These are phyloP conservation scores for Coleophoma cylindrospora DNA, from an alignment of 2,329 filamentous ascomycete genomes.

Conservation along the genomic window DNA sequence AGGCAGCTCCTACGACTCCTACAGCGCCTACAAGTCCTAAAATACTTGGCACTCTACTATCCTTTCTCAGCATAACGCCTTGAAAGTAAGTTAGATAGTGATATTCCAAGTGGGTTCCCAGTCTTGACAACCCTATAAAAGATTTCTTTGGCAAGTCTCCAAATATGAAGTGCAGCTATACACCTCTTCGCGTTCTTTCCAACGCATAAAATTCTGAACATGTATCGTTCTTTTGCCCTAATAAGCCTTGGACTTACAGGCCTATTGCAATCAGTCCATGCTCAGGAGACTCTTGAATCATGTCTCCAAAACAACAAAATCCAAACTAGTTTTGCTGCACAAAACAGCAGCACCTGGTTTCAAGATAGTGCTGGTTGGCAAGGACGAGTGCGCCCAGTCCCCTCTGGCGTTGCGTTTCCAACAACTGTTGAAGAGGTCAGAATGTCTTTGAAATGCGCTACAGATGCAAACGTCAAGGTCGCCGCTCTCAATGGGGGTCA, in stretches of 20 bases:
- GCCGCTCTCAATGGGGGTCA: slow-evolving; percentile 45
- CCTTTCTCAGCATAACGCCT: too few relatives aligned
- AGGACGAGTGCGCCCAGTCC: not conserved
- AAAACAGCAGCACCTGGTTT: not conserved
- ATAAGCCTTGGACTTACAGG: not conserved
- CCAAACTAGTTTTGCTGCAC: not conserved
- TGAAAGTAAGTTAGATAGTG: too few relatives aligned
- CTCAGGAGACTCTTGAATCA: not conserved
- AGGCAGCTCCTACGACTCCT: too few relatives aligned
- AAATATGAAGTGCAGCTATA: too few relatives aligned
- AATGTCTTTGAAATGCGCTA: slow-evolving; percentile 38
- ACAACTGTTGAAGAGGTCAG: slow-evolving; percentile 25
- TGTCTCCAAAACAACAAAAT: not conserved
- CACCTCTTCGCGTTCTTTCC: too few relatives aligned
- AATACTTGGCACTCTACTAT: too few relatives aligned
- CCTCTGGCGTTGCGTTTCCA: not conserved
- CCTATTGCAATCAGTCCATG: not conserved
- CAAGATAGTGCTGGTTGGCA: not conserved
- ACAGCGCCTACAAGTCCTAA: too few relatives aligned
- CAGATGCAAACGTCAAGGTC: slow-evolving; percentile 34
- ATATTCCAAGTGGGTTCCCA: too few relatives aligned
- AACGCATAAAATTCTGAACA: not conserved
- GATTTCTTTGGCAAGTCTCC: too few relatives aligned
- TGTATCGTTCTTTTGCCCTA: not conserved
- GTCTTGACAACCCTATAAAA: too few relatives aligned